phyloP scores from a whole-genome alignment of 345 rosid genomes.

The Pistacia vera region DNA sequence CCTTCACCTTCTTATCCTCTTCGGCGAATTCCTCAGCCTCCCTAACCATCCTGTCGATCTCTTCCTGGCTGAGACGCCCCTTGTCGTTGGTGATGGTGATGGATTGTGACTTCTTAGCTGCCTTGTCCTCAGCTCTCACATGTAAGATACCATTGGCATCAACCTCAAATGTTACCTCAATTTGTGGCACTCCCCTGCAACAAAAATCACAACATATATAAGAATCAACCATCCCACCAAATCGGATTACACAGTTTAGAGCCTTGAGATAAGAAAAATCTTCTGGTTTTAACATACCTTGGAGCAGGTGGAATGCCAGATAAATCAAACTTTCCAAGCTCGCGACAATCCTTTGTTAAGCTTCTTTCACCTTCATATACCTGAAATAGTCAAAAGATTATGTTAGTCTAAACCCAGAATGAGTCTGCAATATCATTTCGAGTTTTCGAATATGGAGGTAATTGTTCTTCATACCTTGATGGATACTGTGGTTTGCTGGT shows the following conservation, averaged over 20 bases:
- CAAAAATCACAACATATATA: too few species aligned
- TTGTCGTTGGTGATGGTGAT: constrained; percentile 54
- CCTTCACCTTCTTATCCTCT: constrained; percentile 48
- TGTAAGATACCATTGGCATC: constrained; percentile 50
- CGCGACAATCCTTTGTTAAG: constrained; percentile 50
- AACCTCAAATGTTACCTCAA: constrained; percentile 54
- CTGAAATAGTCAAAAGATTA: constrained; percentile 11
- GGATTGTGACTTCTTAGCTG: constrained; percentile 42
- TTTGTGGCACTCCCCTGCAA: constrained; percentile 53
- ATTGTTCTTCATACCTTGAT: constrained; percentile 35
- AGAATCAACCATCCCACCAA: too few species aligned
- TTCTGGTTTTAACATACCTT: neutral
- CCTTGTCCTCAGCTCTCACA: constrained; percentile 64
- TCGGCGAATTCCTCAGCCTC: constrained; percentile 62
- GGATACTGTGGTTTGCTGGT: constrained; percentile 50
- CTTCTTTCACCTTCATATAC: constrained; percentile 60
- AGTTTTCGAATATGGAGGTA: too few species aligned
- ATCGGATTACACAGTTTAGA: too few species aligned
- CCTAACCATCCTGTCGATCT: constrained; percentile 57
- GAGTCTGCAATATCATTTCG: too few species aligned
- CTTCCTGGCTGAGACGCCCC: constrained; percentile 58
- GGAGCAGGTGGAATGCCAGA: constrained; percentile 64
- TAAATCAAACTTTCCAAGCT: constrained; percentile 56
- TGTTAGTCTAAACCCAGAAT: too few species aligned
- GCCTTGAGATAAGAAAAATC: too few species aligned